phyloP scores from a whole-genome alignment of 306 rosid genomes.

The Datisca glomerata region DNA sequence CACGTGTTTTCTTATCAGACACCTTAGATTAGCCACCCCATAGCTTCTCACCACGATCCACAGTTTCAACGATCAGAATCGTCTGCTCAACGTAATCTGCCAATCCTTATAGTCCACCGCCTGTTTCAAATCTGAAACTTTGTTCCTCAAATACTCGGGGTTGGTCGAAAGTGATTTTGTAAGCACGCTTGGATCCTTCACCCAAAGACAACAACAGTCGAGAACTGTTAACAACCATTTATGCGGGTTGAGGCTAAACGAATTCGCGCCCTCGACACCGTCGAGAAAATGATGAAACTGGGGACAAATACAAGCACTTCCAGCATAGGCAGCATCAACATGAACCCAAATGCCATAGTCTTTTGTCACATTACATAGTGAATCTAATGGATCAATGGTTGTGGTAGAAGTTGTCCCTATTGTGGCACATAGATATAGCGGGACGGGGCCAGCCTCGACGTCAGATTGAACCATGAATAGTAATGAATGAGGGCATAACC shows the following conservation, averaged over 20 bases:
- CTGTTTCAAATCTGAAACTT: conserved; percentile 1
- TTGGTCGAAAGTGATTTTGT: conserved; percentile 1
- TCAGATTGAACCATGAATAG: conserved; percentile 8
- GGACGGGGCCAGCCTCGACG: conserved; percentile 14
- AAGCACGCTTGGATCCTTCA: conserved; percentile 4
- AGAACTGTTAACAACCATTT: conserved; percentile 27
- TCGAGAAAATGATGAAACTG: conserved; percentile 28
- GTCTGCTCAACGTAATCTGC: conserved; percentile 16
- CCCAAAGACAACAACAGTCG: conserved; percentile 34
- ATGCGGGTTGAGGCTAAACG: conserved; percentile 31
- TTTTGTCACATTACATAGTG: conserved; percentile 16
- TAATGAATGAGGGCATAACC: conserved; percentile 10
- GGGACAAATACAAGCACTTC: conserved; percentile 30
- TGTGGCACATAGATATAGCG: conserved; percentile 19
- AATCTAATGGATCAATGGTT: conserved; percentile 21
- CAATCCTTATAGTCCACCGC: conserved; percentile 27
- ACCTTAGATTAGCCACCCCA: conserved; percentile 13
- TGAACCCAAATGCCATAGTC: conserved; percentile 33
- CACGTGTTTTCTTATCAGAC: conserved; percentile 15
- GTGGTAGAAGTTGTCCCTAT: conserved; percentile 31
- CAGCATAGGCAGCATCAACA: conserved; percentile 33
- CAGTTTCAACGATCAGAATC: conserved; percentile 12
- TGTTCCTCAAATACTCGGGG: conserved; percentile 12
- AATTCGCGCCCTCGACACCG: conserved; percentile 18
- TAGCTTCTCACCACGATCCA: conserved; percentile 23